These are phyloP conservation scores for Zasmidium citrigriseum DNA, from an alignment of 2,329 filamentous ascomycete species.

Conservation along the genomic window DNA sequence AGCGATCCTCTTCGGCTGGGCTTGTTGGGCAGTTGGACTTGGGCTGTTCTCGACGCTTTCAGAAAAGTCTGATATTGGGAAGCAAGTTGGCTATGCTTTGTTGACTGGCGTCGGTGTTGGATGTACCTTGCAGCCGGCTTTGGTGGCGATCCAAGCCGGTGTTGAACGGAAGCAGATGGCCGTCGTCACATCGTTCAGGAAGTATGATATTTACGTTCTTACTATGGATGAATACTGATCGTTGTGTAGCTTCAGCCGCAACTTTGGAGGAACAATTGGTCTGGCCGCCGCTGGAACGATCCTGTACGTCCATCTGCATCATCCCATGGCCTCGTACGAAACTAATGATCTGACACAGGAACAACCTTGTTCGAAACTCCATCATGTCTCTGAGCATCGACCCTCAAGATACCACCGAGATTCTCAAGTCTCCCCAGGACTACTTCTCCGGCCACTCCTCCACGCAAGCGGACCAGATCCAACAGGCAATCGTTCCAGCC, in stretches of 20 bases:
- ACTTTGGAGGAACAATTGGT: slow-evolving; percentile 43
- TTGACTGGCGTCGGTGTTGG: slow-evolving; percentile 56
- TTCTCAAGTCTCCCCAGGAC: slow-evolving; percentile 15
- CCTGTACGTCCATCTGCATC: neutral
- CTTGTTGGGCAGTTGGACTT: slow-evolving; percentile 20
- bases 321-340: too few species aligned
- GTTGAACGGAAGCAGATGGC: slow-evolving; percentile 50
- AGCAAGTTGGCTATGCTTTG: slow-evolving; percentile 57
- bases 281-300: slow-evolving; percentile 18
- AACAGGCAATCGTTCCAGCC: slow-evolving; percentile 25
- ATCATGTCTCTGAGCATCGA: slow-evolving; percentile 11
- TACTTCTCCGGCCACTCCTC: slow-evolving; percentile 24
- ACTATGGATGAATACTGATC: too few species aligned
- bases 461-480: slow-evolving; percentile 32
- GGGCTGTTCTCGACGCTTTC: slow-evolving; percentile 22
- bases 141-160: slow-evolving; percentile 58
- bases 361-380: slow-evolving; percentile 14
- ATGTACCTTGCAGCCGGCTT: slow-evolving; percentile 55
- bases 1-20: slow-evolving; percentile 46
- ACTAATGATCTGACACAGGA: neutral
- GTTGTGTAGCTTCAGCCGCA: slow-evolving; percentile 42
- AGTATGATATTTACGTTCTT: slow-evolving; percentile 10
- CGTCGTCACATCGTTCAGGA: slow-evolving; percentile 54
- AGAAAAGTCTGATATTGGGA: slow-evolving; percentile 45
- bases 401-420: slow-evolving; percentile 10